A percentile compares a stretch with the other conserved stretches of the same genome.
phyloP scores from a whole-genome alignment of 2,329 filamentous ascomycete species.

The Teratosphaeria nubilosa region DNA sequence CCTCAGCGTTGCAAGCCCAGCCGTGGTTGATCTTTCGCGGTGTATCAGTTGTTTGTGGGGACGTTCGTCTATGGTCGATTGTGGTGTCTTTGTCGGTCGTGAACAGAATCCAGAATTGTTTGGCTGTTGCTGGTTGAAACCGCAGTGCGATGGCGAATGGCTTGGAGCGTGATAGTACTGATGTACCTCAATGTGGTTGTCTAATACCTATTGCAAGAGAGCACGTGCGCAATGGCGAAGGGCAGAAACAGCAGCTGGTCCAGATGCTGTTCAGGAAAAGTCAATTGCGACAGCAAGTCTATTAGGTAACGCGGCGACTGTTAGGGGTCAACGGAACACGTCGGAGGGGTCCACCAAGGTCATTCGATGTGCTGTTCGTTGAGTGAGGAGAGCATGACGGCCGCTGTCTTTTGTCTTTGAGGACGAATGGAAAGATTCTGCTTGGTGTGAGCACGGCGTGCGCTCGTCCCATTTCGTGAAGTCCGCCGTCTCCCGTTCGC shows the following conservation, averaged over 20 bases:
- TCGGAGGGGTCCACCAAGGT: background rate
- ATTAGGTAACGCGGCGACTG: background rate
- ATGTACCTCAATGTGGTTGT: background rate
- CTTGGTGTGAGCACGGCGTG: background rate
- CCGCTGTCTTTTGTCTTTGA: background rate
- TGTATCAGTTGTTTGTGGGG: background rate
- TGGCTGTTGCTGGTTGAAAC: background rate
- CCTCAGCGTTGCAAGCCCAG: constrained; percentile 27
- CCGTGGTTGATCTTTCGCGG: constrained; percentile 8
- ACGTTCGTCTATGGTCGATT: background rate
- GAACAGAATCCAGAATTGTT: background rate
- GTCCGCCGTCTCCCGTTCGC: background rate
- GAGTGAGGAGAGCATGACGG: too few species aligned
- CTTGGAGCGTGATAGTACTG: background rate
- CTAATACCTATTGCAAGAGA: background rate
- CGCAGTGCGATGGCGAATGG: background rate
- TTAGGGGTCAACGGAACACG: background rate
- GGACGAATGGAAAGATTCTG: background rate
- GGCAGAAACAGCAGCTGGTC: background rate
- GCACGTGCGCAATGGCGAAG: background rate
- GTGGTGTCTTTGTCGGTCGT: background rate
- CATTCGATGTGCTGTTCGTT: background rate
- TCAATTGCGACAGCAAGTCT: background rate
- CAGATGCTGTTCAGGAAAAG: background rate
- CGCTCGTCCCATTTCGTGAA: background rate